Evolutionary conservation across 306 rosid genomes (phyloP).

Genomic region (Begonia loranthoides): DNA sequence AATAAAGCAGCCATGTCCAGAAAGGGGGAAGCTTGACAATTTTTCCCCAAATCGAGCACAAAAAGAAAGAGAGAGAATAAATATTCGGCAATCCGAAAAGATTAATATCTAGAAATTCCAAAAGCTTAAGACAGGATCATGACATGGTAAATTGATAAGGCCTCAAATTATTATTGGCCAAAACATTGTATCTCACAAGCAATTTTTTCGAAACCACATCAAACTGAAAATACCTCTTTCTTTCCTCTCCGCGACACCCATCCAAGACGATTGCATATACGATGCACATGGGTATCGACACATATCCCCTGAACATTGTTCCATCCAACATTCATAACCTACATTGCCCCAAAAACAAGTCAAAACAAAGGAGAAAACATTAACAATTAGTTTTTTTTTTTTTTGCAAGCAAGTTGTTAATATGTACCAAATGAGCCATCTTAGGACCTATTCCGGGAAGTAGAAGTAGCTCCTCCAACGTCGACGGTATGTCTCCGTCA

Average conservation of each 20-base stretch:
- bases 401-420: slow-evolving; percentile 9
- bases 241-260: slow-evolving; percentile 71
- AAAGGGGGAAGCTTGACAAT: no score
- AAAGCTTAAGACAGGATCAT: no score
- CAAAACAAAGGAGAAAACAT: slow-evolving; percentile 10
- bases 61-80: no score
- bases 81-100: no score
- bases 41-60: no score
- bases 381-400: slow-evolving; percentile 1
- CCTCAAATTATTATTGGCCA: no score
- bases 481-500: slow-evolving; percentile 74
- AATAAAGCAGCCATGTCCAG: no score
- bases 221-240: slow-evolving; percentile 37
- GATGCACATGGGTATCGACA: slow-evolving; percentile 93
- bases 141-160: no score
- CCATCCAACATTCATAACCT: slow-evolving; percentile 97
- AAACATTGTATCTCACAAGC: no score
- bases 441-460: slow-evolving; percentile 98
- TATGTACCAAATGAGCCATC: slow-evolving; percentile 85
- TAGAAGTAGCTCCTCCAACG: slow-evolving; percentile 68
- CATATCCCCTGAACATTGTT: slow-evolving; percentile 89
- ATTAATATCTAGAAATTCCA: no score
- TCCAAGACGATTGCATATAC: slow-evolving; percentile 83
- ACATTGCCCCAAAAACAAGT: slow-evolving; percentile 9
- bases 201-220: no score